Conservation (phyloP, 2,329 filamentous ascomycete species). For the Verticillium alfalfae region DNA sequence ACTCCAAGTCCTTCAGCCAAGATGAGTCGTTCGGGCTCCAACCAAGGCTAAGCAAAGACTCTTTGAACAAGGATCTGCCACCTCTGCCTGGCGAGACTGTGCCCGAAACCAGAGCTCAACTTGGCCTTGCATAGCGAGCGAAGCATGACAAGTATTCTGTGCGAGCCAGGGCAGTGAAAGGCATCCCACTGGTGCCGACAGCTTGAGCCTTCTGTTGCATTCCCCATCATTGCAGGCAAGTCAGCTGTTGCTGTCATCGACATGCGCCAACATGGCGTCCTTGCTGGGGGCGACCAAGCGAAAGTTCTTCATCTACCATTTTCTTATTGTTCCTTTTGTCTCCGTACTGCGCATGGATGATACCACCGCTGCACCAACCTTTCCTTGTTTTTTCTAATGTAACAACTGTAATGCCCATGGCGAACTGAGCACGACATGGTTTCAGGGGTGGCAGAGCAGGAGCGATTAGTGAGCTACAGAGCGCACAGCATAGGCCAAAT, state of each 20-base stretch:
- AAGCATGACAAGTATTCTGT: conserved; percentile 13
- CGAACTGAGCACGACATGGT: not conserved
- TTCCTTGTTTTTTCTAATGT: conserved; percentile 9
- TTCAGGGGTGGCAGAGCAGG: not conserved
- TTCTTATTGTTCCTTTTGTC: conserved; percentile 6
- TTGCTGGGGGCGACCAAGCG: not conserved
- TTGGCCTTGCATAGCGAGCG: conserved; percentile 7
- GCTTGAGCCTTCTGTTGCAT: not conserved
- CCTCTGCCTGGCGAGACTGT: conserved; percentile 38
- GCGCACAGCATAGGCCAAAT: not conserved
- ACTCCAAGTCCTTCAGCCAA: not conserved
- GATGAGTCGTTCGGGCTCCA: conserved; percentile 24
- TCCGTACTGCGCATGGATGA: conserved; percentile 27
- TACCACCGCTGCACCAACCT: conserved; percentile 35
- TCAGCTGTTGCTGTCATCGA: not conserved
- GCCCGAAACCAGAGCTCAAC: conserved; percentile 8
- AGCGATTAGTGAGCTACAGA: not conserved
- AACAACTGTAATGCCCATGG: not conserved
- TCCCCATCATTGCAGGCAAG: not conserved
- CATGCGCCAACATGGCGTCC: not conserved
- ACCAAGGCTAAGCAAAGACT: conserved; percentile 44
- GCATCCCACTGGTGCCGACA: not conserved
- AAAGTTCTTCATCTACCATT: conserved; percentile 6
- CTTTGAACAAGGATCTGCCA: conserved; percentile 55
- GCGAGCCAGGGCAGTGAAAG: not conserved